Evolutionary conservation across 2,329 filamentous ascomycete species (phyloP), one percentile per base, ranked within the genome.

Genomic region (Emergomyces pasteurianus): DNA sequence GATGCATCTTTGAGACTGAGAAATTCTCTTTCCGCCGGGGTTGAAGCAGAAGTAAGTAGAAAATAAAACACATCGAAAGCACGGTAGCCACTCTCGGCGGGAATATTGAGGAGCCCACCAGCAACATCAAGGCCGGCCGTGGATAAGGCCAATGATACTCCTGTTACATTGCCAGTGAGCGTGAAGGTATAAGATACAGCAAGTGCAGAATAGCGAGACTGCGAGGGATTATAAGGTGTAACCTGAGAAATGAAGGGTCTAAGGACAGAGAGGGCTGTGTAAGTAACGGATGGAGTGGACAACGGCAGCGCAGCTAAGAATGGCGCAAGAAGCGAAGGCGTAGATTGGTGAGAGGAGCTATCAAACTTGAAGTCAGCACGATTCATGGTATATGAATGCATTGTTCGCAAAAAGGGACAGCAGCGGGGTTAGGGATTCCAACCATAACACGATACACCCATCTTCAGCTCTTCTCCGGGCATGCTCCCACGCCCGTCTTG

Each of bases 31-130:
- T 99, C 94, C 1, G 90, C 87, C 3, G 88, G 85, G 0, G 90
- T 94, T 0, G 94, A 95, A 0, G 89, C 88, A n/a, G 89, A 91
- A 0, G 92, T 95, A 49, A 97, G 81, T 0, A 99, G 84, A 69
- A 96, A 97, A 77, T 99, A 97, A 71, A 99, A 97, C 57, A 95
- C 94, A 70, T 99, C 92, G 67, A 99, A 99, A 3, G 92, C 94
- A 64, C 94, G 86, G 74, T 90, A 90, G 14, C 94, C 94, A 7
- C 85, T 71, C 70, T 96, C 86, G 0, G 85, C 75, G 0, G 94
- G 89, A 18, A 99, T 84, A 61, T 88, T 85, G 18, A 96, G 79
- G 12, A 99, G 79, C 49, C 92, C 94, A 64, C 85, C 85, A 23
- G 81, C 77, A 0, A 91, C 94, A 71, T 99, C 89, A 63, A 99